These are phyloP conservation scores for Waitea zeae DNA, from an alignment of 1,284 basidiomycete species.

Conservation along the genomic window DNA sequence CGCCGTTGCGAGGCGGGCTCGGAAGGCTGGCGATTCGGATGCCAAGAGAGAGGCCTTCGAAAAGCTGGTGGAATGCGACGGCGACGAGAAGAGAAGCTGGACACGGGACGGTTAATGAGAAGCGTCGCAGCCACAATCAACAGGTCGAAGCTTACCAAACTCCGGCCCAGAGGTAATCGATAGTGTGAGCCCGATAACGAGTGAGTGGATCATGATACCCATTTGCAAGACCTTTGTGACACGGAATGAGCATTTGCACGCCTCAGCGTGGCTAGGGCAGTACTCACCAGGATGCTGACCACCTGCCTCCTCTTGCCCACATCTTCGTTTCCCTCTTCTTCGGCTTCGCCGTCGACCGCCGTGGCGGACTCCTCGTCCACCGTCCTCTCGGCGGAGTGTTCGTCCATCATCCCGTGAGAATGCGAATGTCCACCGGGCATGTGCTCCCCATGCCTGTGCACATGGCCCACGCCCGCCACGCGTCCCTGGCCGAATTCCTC, in stretches of 20 bases:
- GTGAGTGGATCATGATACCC: conserved; percentile 68
- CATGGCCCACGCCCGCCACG: not conserved
- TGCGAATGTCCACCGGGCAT: not conserved
- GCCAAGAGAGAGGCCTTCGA: conserved; percentile 64
- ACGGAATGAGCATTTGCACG: not conserved
- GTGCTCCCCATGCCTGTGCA: conserved; percentile 5
- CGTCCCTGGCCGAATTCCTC: conserved; percentile 3
- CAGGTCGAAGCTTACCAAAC: conserved; percentile 33
- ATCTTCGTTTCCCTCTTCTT: conserved; percentile 8
- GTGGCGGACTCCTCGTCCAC: conserved; percentile 6
- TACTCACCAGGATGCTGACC: conserved; percentile 41
- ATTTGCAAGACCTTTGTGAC: conserved; percentile 44
- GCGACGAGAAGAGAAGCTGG: conserved; percentile 58
- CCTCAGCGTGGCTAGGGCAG: not conserved
- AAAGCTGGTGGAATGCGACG: conserved; percentile 63
- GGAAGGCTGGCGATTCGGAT: conserved; percentile 58
- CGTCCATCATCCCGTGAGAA: not conserved
- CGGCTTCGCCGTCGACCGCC: conserved; percentile 9
- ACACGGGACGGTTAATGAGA: too few relatives aligned
- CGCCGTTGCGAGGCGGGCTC: conserved; percentile 10
- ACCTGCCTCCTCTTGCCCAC: conserved; percentile 39
- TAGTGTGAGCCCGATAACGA: conserved; percentile 61
- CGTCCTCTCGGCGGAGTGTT: not conserved
- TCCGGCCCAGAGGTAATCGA: conserved; percentile 49
- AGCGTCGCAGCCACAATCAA: not conserved